These are phyloP conservation scores for Aphanomyces invadans DNA, from an alignment of 352 stramenopile genomes.

Conservation along the genomic window DNA sequence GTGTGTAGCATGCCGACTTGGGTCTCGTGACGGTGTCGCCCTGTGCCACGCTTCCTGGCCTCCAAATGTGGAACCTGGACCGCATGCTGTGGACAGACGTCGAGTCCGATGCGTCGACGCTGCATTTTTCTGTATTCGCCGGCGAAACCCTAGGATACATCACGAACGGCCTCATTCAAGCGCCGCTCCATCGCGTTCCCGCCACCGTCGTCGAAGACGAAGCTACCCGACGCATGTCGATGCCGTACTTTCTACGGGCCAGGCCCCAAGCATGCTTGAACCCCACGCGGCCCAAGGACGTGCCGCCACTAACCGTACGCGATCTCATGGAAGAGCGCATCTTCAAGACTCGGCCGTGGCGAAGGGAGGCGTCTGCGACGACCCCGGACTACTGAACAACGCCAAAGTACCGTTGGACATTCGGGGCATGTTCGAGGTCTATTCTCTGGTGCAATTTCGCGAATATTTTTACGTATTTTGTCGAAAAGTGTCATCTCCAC, in stretches of 20 bases:
- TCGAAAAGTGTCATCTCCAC: too few species aligned
- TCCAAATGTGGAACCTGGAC: constrained; percentile 85
- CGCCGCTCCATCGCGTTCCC: constrained; percentile 67
- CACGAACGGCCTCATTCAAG: constrained; percentile 63
- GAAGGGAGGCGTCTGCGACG: constrained; percentile 27
- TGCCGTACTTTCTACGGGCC: constrained; percentile 73
- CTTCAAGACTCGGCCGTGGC: constrained; percentile 74
- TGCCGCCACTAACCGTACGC: constrained; percentile 41
- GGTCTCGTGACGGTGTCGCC: constrained; percentile 74
- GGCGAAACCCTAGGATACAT: constrained; percentile 68
- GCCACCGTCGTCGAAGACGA: constrained; percentile 54
- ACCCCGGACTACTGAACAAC: constrained; percentile 25
- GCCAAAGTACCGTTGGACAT: too few species aligned
- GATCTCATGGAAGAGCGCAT: constrained; percentile 81
- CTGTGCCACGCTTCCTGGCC: constrained; percentile 53
- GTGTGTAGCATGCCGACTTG: constrained; percentile 56
- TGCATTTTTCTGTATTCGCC: constrained; percentile 77
- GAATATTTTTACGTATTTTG: too few species aligned
- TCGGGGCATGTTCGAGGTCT: not conserved
- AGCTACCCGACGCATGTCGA: constrained; percentile 67
- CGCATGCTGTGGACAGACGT: constrained; percentile 75
- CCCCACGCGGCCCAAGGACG: constrained; percentile 30
- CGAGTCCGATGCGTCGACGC: constrained; percentile 42
- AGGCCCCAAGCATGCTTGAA: constrained; percentile 53
- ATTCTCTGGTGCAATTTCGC: not conserved